Evolutionary conservation across 148 eudicot species (phyloP), one percentile per base, ranked within the genome.

Genomic region (Euryodendron excelsum): DNA sequence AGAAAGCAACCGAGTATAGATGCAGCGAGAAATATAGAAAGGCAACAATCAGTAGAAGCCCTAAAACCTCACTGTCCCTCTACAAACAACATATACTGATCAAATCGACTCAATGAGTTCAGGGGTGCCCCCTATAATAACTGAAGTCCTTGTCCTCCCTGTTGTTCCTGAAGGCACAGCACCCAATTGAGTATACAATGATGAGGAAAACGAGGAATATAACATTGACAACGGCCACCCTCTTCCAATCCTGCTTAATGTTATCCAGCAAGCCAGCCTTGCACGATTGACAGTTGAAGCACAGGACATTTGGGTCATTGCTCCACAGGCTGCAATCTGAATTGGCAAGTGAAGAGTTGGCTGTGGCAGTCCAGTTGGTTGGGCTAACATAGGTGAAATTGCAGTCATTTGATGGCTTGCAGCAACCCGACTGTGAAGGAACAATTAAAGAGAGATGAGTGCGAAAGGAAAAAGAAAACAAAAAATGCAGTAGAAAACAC

Each of bases 91-190:
- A 11, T 30, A 39, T 18, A 31, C n/a, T 23, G 50, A 39, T 60
- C 60, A 23, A 12, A 17, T 50, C 55, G 33, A 64, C 50, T 15
- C 30, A 33, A 56, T 20, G 75, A 30, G 52, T 50, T 83, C 83
- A 90, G 72, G 86, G 87, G 55, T 90, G 87, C 0, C 92, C 86
- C 79, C 89, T 91, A 88, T 87, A 83, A 14, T 76, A 55, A 71
- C n/a, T 41, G 81, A n/a, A n/a, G n/a, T n/a, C 62, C 65, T 88
- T 88, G 76, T 88, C 96, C 80, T 86, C 90, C 73, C 98, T 76
- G 83, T 96, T 93, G 97, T 92, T 96, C 72, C 98, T 85, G 84
- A 93, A 93, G 18, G 99, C 98, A 33, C 94, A 90, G 83, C 99
- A 96, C 2, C 98, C 99, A 2, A 93, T 79, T 7, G 97, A 88